Evolutionary conservation across 495 filamentous ascomycete species (phyloP), one percentile per base, ranked within the genome.

Genomic region (Penicillium longicatenatum): DNA sequence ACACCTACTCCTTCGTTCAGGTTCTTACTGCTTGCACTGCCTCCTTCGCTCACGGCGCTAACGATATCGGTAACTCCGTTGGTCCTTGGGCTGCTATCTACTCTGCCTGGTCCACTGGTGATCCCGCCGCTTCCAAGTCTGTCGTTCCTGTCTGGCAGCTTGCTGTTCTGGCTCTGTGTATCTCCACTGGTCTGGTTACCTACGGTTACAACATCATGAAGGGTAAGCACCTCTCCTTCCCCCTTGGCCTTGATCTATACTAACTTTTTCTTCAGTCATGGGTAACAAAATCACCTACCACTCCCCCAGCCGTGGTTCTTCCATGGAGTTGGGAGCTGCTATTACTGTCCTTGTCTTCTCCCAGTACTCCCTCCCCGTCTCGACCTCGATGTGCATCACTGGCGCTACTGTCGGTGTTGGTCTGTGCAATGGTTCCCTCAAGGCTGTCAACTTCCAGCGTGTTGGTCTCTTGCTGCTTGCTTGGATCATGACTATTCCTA

Each of bases 41-140:
- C 6, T 90, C 87, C 2, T 90, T 93, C 54, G 85, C 89, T 3
- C 89, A 93, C 74, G 89, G 89, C 51, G 86, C 89, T 64, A 93
- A 93, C 70, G 90, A 92, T 67, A 83, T 92, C 57, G 79, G 85
- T 44, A 91, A 91, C 75, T 87, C 89, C 14, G 84, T 91, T 60
- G 89, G 89, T 11, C 88, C 88, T 26, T 89, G 81, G 71, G 83
- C 87, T 35, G 86, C 83, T 48, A 84, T 90, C 68, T 92, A 84
- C 77, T 69, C 75, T 22, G 79, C 86, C 60, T 93, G 88, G 87
- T 69, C 73, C 4, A 84, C 81, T 11, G 82, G 80, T 19, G 67
- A 70, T 22, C 73, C 79, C 0, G 59, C 69, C 14, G 65, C 62
- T 10, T 57, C 77, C 64, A 87, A 83, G 65, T 72, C 80, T 5